Evolutionary conservation across 495 filamentous ascomycete genomes (phyloP), one percentile per base, ranked within the genome.

Genomic region (Xylaria sp.): DNA sequence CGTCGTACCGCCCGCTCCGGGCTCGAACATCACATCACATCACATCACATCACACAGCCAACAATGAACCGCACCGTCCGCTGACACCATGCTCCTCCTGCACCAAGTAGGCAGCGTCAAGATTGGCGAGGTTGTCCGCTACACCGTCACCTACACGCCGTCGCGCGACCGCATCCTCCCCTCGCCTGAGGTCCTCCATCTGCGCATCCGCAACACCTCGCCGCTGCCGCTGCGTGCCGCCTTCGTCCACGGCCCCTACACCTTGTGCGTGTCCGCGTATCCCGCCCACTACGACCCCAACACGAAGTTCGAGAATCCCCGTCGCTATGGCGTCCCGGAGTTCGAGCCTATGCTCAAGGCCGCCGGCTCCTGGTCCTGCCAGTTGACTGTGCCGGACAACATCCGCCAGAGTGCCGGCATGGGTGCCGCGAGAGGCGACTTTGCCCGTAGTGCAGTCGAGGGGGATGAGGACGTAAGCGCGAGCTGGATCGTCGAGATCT

Each of bases 271-370:
- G 11, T 90, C 95, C 50, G 91, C 94, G 21, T 95, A 94, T 75
- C 93, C 94, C 5, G 84, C 90, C 0, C 86, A 85, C 46, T 98
- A 94, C 80, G 88, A 93, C 74, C 93, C 94, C 5, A 92, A 97
- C 77, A 80, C 83, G 71, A 92, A 91, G 67, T 88, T 90, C 64
- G 88, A 90, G 31, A 83, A 88, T 31, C 85, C 88, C 29, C 85
- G 84, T 31, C 81, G 82, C 52, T 84, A 90, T 81, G 93, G 92
- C 67, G 84, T 88, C 4, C 95, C 94, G 33, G 90, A 97, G 77
- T 99, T 95, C 79, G 96, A 99, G 78, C 95, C 96, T 15, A 93
- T 97, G 80, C 88, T 99, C 73, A 99, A 98, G 82, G 94, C 96
- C 29, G 97, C 93, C 19, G 94, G 93, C 24, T 90, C 83, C 65